Base-by-base conservation (phyloP, 1,284 basidiomycete species). In the Vanrija sp. region DNA sequence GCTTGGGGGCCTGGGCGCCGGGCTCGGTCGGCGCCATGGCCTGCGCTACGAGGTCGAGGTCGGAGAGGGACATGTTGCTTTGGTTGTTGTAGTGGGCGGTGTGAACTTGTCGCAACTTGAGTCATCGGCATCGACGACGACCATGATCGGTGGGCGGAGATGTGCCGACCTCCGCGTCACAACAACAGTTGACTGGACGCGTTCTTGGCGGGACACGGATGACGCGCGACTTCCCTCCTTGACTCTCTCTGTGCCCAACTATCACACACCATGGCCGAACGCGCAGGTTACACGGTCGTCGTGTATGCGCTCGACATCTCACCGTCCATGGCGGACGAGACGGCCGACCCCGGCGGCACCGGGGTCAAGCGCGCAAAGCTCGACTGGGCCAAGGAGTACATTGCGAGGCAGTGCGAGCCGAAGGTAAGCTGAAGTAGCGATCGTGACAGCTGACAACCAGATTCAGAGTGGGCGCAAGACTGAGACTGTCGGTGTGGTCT, bases 381-480 rank as follows among this genome's bases (percentile, higher is more conserved):
- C 25, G 82, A 90, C 68, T 89, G 87, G 83, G 82, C 83, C 0
- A 80, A 93, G 52, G 89, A 92, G 67, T 94, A 86, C 66, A 86
- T 92, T 19, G 90, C 88, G 67, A 82, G 91, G 55, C 90, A 90
- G 74, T 83, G 92, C 39, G 90, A 93, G 71, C 89, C 92, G 63
- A 90, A 92, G 86, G 91, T 88, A 56, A 16, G 77, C 34, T 12
- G 10, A 63, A 16, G 14, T 26, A 18, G 16, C 25, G 19, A 25
- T 2, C 26, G 6, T 3, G 26, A 14, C 38, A 54, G 46, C 49
- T 59, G 34, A 50, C 16, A 10, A 38, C 18, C 63, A 93, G 91
- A 91, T 96, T 58, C 91, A 86, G 69, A 85, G 88, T 62, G 88
- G 86, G 6, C 80, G 92, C 43, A 96, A 96, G 79, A 95, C 93